Percentiles rank a stretch among this genome's conserved stretches.
phyloP scores from a whole-genome alignment of 331 rosid genomes.

The Saraca asoca region DNA sequence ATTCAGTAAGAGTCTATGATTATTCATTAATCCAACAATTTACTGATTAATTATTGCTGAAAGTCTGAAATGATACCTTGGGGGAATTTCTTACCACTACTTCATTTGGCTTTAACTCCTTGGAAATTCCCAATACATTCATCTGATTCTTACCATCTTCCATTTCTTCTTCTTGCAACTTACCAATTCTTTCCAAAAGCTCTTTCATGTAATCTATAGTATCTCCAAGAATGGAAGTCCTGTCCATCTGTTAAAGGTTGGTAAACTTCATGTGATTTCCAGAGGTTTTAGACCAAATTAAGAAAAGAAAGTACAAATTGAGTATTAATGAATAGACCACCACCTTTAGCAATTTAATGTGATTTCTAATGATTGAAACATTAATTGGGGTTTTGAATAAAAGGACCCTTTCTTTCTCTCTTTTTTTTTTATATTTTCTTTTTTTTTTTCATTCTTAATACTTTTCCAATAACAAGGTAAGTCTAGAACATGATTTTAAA shows the following conservation, averaged over 20 bases:
- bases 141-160: slow-evolving; percentile 56
- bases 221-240: slow-evolving; percentile 97
- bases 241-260: slow-evolving; percentile 73
- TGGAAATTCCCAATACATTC: slow-evolving; percentile 55
- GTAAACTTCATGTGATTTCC: slow-evolving; percentile 28
- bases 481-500: too few species aligned
- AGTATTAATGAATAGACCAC: too few species aligned
- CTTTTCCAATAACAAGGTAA: too few species aligned
- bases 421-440: too few species aligned
- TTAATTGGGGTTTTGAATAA: too few species aligned
- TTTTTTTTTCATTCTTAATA: too few species aligned
- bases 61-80: slow-evolving; percentile 72
- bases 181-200: slow-evolving; percentile 81
- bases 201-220: slow-evolving; percentile 96
- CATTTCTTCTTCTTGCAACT: slow-evolving; percentile 68
- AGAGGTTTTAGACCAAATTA: slow-evolving; percentile 10
- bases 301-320: slow-evolving; percentile 8
- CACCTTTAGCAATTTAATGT: slow-evolving; percentile 5
- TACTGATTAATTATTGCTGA: slow-evolving; percentile 1
- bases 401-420: too few species aligned
- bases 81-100: slow-evolving; percentile 80
- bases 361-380: slow-evolving; percentile 2
- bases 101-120: slow-evolving; percentile 71
- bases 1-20: slow-evolving; percentile 3
- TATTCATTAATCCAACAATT: slow-evolving; percentile 19